A percentile compares a stretch with the other conserved stretches of the same genome.
Conservation (phyloP, 768 basidiomycete genomes). For the Kwoniella heveanensis region DNA sequence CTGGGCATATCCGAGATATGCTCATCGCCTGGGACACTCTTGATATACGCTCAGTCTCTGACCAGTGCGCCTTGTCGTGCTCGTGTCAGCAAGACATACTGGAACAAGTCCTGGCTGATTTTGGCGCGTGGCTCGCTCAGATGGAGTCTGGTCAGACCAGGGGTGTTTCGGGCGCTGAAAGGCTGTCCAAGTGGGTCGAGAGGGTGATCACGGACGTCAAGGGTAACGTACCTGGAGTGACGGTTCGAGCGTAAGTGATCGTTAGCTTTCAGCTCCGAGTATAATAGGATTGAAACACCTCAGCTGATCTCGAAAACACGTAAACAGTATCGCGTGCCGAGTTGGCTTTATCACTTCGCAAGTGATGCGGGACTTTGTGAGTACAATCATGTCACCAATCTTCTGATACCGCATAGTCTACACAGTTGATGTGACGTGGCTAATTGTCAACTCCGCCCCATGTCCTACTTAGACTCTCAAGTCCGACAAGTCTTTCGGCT, state of each 20-base stretch:
- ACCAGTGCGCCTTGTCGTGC: constrained; percentile 34
- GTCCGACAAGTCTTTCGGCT: constrained; percentile 40
- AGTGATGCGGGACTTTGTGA: constrained; percentile 44
- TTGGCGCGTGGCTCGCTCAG: constrained; percentile 29
- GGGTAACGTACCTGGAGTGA: constrained; percentile 8
- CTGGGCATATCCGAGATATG: constrained; percentile 25
- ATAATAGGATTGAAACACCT: background rate
- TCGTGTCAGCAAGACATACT: constrained; percentile 70
- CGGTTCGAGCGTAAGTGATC: constrained; percentile 18
- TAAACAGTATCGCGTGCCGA: constrained; percentile 15
- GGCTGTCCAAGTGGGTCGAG: constrained; percentile 31
- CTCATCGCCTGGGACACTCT: constrained; percentile 35
- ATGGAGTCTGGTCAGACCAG: background rate
- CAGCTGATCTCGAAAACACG: background rate
- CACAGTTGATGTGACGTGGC: too few species aligned
- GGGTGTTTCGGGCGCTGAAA: constrained; percentile 16
- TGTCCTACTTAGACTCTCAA: constrained; percentile 31
- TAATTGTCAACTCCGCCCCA: too few species aligned
- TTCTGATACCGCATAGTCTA: too few species aligned
- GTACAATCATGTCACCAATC: constrained; percentile 9
- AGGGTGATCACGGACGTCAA: constrained; percentile 18
- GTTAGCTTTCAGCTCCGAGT: too few species aligned
- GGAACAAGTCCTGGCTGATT: constrained; percentile 63
- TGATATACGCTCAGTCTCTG: constrained; percentile 25
- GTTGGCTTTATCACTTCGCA: constrained; percentile 45